Evolutionary conservation across 1,284 basidiomycete species (phyloP), one percentile per base, ranked within the genome.

Genomic region (Heterobasidion irregulare): DNA sequence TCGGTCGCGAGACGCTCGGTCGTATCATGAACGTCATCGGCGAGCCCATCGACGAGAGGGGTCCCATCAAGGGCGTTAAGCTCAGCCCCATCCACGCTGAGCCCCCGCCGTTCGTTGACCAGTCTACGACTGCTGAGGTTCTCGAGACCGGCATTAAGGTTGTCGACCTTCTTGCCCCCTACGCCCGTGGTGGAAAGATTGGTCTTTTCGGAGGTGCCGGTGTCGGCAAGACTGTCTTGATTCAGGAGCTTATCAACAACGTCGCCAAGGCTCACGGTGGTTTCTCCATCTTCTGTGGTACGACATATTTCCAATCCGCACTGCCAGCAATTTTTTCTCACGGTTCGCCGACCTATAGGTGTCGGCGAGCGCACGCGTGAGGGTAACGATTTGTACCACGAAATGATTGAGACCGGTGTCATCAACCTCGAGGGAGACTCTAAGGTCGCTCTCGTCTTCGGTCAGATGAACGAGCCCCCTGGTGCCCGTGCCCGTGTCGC

Each of bases 21-120:
- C 94, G 96, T 73, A 99, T 99, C 84, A 98, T 99, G 92, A 99
- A 98, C 79, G 96, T 99, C 76, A 98, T 98, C 76, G 96, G 96
- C 69, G 95, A 98, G 75, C 93, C 96, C 70, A 98, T 99, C 73
- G 96, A 99, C 74, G 94, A 98, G 76, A 93, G 96, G 77, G 96
- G 96, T 61, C 94, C 94, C 64, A 98, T 99, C 79, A 91, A 94
- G 76, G 94, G 93, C 71, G 91, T 88, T 72, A 92, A 92, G 76
- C 78, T 89, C 63, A 83, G 72, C 59, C 92, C 94, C 65, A 99
- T 99, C 71, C 96, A 99, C 77, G 92, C 93, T 67, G 95, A 98
- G 63, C 92, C 96, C 59, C 96, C 96, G 58, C 75, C 89, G 50
- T 99, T 98, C 80, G 92, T 97, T 63, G 96, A 98, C 68, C 96